Percentiles rank a stretch among this genome's conserved stretches.
These are phyloP conservation scores for Neonectria neomacrospora DNA, from an alignment of 2,329 filamentous ascomycete species.

Conservation along the genomic window DNA sequence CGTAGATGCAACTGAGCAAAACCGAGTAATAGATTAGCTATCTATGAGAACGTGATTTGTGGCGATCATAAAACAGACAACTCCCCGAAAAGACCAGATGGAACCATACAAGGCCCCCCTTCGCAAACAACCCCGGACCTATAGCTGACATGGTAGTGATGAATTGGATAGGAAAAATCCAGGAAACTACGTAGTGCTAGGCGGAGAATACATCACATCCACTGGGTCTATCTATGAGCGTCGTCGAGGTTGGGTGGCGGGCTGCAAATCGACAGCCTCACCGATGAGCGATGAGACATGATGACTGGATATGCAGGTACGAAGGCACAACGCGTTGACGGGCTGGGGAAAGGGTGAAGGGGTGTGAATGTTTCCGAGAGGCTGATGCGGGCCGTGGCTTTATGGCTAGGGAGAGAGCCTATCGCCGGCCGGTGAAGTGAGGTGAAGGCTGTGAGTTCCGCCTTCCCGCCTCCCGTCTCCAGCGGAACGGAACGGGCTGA, in stretches of 20 bases:
- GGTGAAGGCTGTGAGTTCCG: slow-evolving; percentile 1
- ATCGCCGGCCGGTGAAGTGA: neutral
- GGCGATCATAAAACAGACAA: slow-evolving; percentile 21
- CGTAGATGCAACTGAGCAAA: neutral
- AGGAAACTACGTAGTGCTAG: neutral
- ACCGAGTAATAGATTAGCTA: neutral
- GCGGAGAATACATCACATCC: slow-evolving; percentile 9
- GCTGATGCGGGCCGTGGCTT: slow-evolving; percentile 1
- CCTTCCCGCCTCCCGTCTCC: neutral
- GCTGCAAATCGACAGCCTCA: neutral
- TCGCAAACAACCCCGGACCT: slow-evolving; percentile 11
- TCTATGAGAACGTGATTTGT: neutral
- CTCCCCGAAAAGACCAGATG: slow-evolving; percentile 14
- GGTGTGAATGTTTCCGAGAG: slow-evolving; percentile 3
- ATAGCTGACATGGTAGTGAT: slow-evolving; percentile 6
- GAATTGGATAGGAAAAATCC: neutral
- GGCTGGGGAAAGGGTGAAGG: slow-evolving; percentile 6
- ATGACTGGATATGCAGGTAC: slow-evolving; percentile 22
- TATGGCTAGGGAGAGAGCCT: slow-evolving; percentile 10
- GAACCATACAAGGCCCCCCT: slow-evolving; percentile 8
- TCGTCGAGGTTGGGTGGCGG: too few species aligned
- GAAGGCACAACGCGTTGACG: neutral
- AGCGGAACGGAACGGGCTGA: neutral
- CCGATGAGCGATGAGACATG: neutral
- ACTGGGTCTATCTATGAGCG: too few species aligned